A percentile compares a stretch with the other conserved stretches of the same genome.
These are phyloP conservation scores for Arthrobotrys sphaeroides DNA, from an alignment of 2,329 filamentous ascomycete genomes.

Conservation along the genomic window DNA sequence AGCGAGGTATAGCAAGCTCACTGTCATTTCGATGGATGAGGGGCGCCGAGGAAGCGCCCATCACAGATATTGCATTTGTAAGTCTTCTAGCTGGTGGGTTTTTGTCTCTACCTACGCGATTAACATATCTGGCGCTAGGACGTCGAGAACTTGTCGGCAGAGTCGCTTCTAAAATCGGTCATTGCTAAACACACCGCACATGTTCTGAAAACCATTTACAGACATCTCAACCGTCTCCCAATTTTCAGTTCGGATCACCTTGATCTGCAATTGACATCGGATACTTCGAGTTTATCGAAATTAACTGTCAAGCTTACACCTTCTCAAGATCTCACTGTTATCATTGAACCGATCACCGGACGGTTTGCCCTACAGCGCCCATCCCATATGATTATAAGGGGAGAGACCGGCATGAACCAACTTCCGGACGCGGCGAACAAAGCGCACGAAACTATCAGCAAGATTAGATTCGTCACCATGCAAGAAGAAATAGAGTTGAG, in stretches of 20 bases:
- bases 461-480: constrained; percentile 70
- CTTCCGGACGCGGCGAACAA: constrained; percentile 69
- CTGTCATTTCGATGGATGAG: constrained; percentile 83
- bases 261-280: constrained; percentile 68
- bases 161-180: constrained; percentile 76
- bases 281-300: constrained; percentile 72
- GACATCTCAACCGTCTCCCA: constrained; percentile 69
- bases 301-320: constrained; percentile 76
- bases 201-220: constrained; percentile 74
- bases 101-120: no score
- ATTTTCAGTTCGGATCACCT: constrained; percentile 73
- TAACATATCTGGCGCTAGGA: constrained; percentile 61
- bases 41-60: constrained; percentile 77
- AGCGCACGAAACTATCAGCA: constrained; percentile 69
- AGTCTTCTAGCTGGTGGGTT: not conserved
- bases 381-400: constrained; percentile 67
- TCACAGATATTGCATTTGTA: constrained; percentile 71
- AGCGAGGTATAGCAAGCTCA: constrained; percentile 65
- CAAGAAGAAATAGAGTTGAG: constrained; percentile 71
- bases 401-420: constrained; percentile 73
- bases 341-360: constrained; percentile 82
- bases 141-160: constrained; percentile 74
- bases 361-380: constrained; percentile 75
- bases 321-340: constrained; percentile 70
- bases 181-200: constrained; percentile 78